Base-by-base conservation (phyloP, 2,329 filamentous ascomycete genomes). In the Ophiostoma perfectum region DNA sequence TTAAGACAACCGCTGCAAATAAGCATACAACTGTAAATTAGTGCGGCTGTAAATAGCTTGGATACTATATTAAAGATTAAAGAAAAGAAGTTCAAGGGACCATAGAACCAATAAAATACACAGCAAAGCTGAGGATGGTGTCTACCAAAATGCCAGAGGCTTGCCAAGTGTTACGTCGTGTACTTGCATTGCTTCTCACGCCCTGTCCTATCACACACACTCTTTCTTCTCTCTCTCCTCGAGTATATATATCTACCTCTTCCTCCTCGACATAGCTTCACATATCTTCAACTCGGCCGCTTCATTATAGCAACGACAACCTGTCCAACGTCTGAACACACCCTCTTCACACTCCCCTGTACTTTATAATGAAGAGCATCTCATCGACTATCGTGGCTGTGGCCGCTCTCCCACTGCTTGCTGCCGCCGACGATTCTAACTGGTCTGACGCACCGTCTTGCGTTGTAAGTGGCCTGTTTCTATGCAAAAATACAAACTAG, bases 371-470 rank as follows among this genome's bases (percentile, higher is more conserved):
- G 63, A 64, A 64, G n/a, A 36, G n/a, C 11, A 11, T 41, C 41
- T 27, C 27, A 27, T 27, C 41, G 63, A 45, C 42, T 36, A 8
- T 75, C n/a, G 77, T 70, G 45, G 68, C 72, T 63, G 76, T 76
- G 8, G 62, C 80, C 78, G 16, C n/a, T 12, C 62, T 64, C 14
- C 62, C 62, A 39, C 18, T 64, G 39, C 63, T 64, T 8, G 63
- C 63, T 5, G 63, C 63, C 42, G 63, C 63, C 63, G n/a, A 64
- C 76, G 55, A 2, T 18, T 81, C 78, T 77, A 27, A 27, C 27
- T 80, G 75, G 72, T 70, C 70, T 67, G 80, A 77, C 16, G 79
- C 79, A 2, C 79, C 80, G 8, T 75, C 76, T 47, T 81, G 80
- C 70, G 80, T 79, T 71, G 80, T 81, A 74, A 73, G 79, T 78